A percentile compares a stretch with the other conserved stretches of the same genome.
Conservation (phyloP, 2,329 filamentous ascomycete genomes). For the Ambrosiella xylebori region DNA sequence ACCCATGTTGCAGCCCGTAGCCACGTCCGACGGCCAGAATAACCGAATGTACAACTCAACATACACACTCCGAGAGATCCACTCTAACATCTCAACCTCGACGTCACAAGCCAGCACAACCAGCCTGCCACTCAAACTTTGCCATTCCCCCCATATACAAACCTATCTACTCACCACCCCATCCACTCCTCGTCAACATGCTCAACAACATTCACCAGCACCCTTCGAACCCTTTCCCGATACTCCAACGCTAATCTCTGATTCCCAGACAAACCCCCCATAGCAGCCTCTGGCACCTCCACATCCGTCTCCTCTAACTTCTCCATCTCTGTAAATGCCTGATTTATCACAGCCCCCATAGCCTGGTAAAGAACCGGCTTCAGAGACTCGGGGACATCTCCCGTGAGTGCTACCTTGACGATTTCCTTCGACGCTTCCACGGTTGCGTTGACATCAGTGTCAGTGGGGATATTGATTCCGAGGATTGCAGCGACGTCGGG, state of each 20-base stretch:
- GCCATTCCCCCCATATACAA: not conserved
- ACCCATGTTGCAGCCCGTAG: no score
- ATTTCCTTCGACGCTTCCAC: constrained; percentile 3
- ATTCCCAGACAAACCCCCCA: constrained; percentile 24
- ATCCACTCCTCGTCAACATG: constrained; percentile 17
- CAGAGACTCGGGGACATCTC: constrained; percentile 17
- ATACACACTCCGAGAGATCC: no score
- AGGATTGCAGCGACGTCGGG: not conserved
- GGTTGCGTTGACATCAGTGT: constrained; percentile 3
- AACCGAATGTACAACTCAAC: no score
- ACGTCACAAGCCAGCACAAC: no score
- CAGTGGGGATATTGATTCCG: constrained; percentile 12
- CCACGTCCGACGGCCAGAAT: no score
- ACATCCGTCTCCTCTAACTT: constrained; percentile 30
- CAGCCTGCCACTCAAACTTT: no score
- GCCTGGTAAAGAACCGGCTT: constrained; percentile 20
- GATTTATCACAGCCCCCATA: constrained; percentile 26
- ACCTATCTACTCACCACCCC: not conserved
- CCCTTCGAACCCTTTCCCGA: constrained; percentile 29
- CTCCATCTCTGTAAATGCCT: constrained; percentile 27
- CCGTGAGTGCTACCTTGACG: constrained; percentile 9
- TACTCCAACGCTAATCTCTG: constrained; percentile 34
- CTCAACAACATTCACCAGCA: constrained; percentile 29
- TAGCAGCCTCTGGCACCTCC: constrained; percentile 25
- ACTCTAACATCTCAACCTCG: no score